A percentile compares a stretch with the other conserved stretches of the same genome.
Evolutionary conservation across 2,329 filamentous ascomycete species (phyloP).

Genomic region (Penicillium fuscoglaucum): DNA sequence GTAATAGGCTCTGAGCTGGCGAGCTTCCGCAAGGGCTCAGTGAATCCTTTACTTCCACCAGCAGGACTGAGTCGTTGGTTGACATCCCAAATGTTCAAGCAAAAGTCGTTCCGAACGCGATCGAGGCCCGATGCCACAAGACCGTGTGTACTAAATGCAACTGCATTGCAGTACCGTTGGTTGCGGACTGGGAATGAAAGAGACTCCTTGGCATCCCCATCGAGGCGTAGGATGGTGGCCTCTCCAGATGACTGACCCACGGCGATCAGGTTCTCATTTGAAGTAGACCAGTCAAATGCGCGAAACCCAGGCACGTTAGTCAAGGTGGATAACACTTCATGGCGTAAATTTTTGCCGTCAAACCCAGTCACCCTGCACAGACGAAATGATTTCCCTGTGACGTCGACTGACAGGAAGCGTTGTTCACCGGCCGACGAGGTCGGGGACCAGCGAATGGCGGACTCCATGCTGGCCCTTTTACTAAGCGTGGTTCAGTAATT

Average conservation of each 20-base stretch:
- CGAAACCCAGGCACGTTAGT: conserved; percentile 61
- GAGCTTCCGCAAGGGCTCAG: conserved; percentile 58
- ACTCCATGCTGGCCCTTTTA: conserved; percentile 31
- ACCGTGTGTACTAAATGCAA: conserved; percentile 59
- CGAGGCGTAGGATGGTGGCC: conserved; percentile 58
- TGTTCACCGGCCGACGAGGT: conserved; percentile 55
- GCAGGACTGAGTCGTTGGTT: conserved; percentile 47
- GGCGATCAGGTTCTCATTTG: conserved; percentile 58
- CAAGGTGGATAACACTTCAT: conserved; percentile 55
- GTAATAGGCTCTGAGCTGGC: conserved; percentile 63
- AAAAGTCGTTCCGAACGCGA: conserved; percentile 64
- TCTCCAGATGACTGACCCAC: conserved; percentile 64
- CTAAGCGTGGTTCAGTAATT: conserved; percentile 1
- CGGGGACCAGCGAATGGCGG: conserved; percentile 64
- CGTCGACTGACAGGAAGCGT: conserved; percentile 63
- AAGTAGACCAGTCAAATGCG: conserved; percentile 66
- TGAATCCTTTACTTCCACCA: conserved; percentile 33
- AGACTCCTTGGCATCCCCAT: conserved; percentile 49
- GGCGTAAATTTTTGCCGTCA: conserved; percentile 46
- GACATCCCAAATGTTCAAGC: conserved; percentile 65
- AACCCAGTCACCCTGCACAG: conserved; percentile 54
- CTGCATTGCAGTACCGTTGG: conserved; percentile 65
- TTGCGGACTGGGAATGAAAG: conserved; percentile 60
- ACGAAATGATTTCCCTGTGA: conserved; percentile 59
- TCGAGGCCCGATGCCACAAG: conserved; percentile 63